Evolutionary conservation across 108 stramenopile species (phyloP).

Genomic region (Skeletonema tropicum): DNA sequence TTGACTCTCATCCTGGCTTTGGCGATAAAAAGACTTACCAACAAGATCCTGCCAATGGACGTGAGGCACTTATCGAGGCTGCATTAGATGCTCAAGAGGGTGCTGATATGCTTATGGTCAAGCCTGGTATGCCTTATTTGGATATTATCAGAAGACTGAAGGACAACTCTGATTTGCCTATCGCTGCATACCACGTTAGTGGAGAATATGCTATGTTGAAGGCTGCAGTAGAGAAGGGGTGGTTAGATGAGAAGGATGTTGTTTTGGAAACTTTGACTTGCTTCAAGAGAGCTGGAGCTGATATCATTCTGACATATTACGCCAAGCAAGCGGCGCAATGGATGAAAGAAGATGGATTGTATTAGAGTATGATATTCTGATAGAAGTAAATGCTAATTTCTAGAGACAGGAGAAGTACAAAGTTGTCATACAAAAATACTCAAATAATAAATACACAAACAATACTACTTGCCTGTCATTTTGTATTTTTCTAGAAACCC

Average conservation of each 20-base stretch:
- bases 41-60: slow-evolving; percentile 97
- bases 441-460: no score
- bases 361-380: slow-evolving; percentile 40
- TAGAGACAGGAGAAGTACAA: not conserved
- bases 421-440: no score
- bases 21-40: slow-evolving; percentile 99
- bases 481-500: not conserved
- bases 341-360: slow-evolving; percentile 87
- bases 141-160: slow-evolving; percentile 96
- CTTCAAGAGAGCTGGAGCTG: slow-evolving; percentile 98
- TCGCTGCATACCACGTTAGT: slow-evolving; percentile 98
- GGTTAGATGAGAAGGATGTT: slow-evolving; percentile 94
- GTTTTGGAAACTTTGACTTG: slow-evolving; percentile 96
- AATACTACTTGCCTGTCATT: no score
- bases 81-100: slow-evolving; percentile 97
- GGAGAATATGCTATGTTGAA: slow-evolving; percentile 99
- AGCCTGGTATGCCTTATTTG: slow-evolving; percentile 98
- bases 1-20: slow-evolving; percentile 94
- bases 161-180: slow-evolving; percentile 86
- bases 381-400: not conserved
- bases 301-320: slow-evolving; percentile 98
- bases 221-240: slow-evolving; percentile 96
- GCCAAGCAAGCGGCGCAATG: slow-evolving; percentile 97
- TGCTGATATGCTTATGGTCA: slow-evolving; percentile 99
- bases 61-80: slow-evolving; percentile 95